phyloP scores from a whole-genome alignment of 176 grass and related monocot species.

The Secale cereale region DNA sequence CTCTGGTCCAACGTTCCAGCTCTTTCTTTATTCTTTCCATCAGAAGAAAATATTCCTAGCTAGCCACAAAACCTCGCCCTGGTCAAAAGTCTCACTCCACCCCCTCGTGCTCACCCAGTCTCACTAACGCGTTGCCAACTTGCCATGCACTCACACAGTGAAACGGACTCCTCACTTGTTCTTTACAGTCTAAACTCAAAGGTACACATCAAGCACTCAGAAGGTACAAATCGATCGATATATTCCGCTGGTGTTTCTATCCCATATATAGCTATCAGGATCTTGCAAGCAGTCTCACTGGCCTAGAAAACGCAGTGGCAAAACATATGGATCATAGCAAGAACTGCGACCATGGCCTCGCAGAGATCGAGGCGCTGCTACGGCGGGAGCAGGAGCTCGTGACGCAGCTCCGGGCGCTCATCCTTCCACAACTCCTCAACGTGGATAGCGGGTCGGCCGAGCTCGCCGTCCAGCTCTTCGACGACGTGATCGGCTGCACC shows the following conservation, averaged over 20 bases:
- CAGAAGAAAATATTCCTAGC: background rate
- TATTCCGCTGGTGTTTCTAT: background rate
- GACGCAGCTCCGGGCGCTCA: slow-evolving; percentile 29
- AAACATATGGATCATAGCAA: background rate
- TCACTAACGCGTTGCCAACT: background rate
- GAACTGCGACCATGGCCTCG: background rate
- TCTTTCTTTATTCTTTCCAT: background rate
- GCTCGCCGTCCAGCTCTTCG: background rate
- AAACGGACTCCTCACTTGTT: slow-evolving; percentile 4
- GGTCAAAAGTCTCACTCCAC: slow-evolving; percentile 8
- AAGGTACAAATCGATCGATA: background rate
- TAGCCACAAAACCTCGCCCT: background rate
- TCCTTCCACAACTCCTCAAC: background rate
- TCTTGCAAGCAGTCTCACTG: background rate
- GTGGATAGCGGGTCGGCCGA: background rate
- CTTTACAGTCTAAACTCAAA: background rate
- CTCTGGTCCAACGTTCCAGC: background rate
- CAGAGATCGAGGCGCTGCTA: background rate
- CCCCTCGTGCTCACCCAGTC: slow-evolving; percentile 6
- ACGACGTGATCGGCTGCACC: slow-evolving; percentile 2
- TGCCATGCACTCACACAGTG: background rate
- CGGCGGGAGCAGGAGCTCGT: slow-evolving; percentile 18
- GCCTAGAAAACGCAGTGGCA: background rate
- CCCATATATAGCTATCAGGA: background rate
- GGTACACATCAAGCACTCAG: background rate